Percentiles rank a stretch among this genome's conserved stretches.
phyloP scores from a whole-genome alignment of 495 filamentous ascomycete species.

The Penicillium chermesinum region DNA sequence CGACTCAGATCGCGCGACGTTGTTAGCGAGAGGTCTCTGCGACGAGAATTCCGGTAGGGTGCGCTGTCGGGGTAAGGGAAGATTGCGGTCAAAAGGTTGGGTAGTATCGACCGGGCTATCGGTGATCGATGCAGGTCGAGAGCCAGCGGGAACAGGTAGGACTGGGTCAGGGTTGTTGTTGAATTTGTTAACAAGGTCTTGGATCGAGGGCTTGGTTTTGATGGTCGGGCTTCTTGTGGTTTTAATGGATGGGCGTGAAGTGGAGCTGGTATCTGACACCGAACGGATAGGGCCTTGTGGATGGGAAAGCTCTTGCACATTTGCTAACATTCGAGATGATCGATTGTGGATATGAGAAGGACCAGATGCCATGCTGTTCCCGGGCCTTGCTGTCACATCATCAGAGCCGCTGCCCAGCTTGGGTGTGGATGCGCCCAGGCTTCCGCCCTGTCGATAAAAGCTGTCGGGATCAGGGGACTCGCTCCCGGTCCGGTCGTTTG shows the following conservation, averaged over 20 bases:
- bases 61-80: conserved; percentile 26
- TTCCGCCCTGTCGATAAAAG: conserved; percentile 42
- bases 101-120: conserved; percentile 30
- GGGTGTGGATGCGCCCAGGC: conserved; percentile 19
- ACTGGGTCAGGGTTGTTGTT: conserved; percentile 52
- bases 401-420: conserved; percentile 19
- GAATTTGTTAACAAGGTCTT: conserved; percentile 58
- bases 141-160: conserved; percentile 41
- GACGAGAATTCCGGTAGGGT: conserved; percentile 21
- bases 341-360: conserved; percentile 14
- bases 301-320: conserved; percentile 22
- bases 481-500: conserved; percentile 16
- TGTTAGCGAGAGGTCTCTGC: conserved; percentile 3
- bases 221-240: conserved; percentile 15
- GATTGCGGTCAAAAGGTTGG: conserved; percentile 20
- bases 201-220: conserved; percentile 48
- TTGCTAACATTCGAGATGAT: conserved; percentile 28
- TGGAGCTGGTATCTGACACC: conserved; percentile 33
- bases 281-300: conserved; percentile 28
- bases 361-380: conserved; percentile 19
- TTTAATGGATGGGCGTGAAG: background rate
- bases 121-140: conserved; percentile 31
- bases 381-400: conserved; percentile 18
- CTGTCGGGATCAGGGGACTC: conserved; percentile 50
- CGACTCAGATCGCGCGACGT: conserved; percentile 7